phyloP scores from a whole-genome alignment of 331 rosid genomes.

The Quercus tomentella region DNA sequence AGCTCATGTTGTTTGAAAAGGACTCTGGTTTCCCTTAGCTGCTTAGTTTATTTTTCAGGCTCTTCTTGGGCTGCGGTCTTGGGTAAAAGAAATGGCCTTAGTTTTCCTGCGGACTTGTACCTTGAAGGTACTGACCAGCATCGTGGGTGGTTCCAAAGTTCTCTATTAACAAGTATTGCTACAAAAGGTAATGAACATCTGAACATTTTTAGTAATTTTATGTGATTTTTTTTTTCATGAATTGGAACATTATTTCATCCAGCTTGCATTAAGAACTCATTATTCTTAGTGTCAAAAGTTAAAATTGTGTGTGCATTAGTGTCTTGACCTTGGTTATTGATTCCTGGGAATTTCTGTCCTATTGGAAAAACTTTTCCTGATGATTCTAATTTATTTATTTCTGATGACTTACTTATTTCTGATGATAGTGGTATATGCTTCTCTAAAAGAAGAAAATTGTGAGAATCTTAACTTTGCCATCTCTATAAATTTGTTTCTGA shows the following conservation, averaged over 20 bases:
- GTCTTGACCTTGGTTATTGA: neutral
- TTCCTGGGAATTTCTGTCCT: neutral
- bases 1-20: slow-evolving; percentile 11
- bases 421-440: neutral
- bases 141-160: slow-evolving; percentile 99
- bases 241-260: neutral
- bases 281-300: neutral
- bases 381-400: neutral
- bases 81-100: slow-evolving; percentile 60
- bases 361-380: neutral
- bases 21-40: slow-evolving; percentile 14
- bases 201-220: neutral
- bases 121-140: slow-evolving; percentile 99
- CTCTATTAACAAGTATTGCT: slow-evolving; percentile 86
- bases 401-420: neutral
- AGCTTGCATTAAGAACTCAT: neutral
- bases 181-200: slow-evolving; percentile 57
- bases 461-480: neutral
- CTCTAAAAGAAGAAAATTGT: neutral
- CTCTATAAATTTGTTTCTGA: neutral
- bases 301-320: neutral
- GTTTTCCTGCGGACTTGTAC: slow-evolving; percentile 88
- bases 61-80: slow-evolving; percentile 99
- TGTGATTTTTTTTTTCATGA: neutral
- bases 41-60: slow-evolving; percentile 55